These are phyloP conservation scores for Antrodiella citrinella DNA, from an alignment of 768 basidiomycete species.

Conservation along the genomic window DNA sequence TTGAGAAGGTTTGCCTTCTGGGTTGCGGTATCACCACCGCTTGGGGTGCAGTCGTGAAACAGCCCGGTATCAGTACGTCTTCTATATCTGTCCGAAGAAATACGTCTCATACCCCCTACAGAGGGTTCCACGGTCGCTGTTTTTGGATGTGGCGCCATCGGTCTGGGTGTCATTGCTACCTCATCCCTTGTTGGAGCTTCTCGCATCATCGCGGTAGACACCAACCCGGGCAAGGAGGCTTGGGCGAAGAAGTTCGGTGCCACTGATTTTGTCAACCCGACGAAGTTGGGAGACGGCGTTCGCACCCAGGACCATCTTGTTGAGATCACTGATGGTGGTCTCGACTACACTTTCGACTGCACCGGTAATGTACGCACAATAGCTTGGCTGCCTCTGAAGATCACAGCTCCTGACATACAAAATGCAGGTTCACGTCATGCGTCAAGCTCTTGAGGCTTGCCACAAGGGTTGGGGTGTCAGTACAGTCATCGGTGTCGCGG, in stretches of 20 bases:
- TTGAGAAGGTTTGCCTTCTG: constrained; percentile 94
- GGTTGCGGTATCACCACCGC: constrained; percentile 98
- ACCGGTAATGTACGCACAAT: constrained; percentile 68
- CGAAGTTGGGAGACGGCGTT: constrained; percentile 61
- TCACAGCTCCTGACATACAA: too few species aligned
- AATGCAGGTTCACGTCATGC: constrained; percentile 79
- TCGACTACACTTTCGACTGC: constrained; percentile 95
- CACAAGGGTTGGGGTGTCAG: constrained; percentile 99
- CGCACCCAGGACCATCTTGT: constrained; percentile 85
- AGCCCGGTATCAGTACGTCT: constrained; percentile 69
- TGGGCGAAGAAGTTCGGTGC: constrained; percentile 95
- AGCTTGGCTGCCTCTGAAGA: background rate
- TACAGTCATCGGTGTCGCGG: constrained; percentile 94
- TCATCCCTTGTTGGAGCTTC: constrained; percentile 70
- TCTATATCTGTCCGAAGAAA: background rate
- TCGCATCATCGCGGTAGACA: constrained; percentile 89
- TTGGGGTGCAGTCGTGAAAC: constrained; percentile 93
- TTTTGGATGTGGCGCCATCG: constrained; percentile 95
- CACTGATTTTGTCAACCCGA: constrained; percentile 89
- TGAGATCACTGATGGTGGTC: constrained; percentile 91
- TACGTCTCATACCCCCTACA: constrained; percentile 18
- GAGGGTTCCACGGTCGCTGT: constrained; percentile 87
- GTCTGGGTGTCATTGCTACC: constrained; percentile 86
- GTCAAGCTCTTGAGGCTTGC: constrained; percentile 93
- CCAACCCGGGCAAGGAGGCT: constrained; percentile 74